phyloP scores from a whole-genome alignment of 805 yeast genomes.

The Isabelozyma rhagii region DNA sequence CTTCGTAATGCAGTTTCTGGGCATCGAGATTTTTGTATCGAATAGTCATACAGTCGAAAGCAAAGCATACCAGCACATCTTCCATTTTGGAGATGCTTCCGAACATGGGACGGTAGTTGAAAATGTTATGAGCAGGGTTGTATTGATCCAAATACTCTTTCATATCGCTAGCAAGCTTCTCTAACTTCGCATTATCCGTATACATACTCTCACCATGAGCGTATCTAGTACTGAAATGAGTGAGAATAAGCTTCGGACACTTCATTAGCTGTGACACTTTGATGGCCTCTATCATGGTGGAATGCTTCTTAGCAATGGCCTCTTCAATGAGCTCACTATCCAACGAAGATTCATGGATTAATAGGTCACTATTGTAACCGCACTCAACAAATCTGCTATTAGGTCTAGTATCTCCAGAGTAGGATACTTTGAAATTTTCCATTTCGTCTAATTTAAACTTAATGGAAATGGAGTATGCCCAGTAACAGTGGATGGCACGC shows the following conservation, averaged over 20 bases:
- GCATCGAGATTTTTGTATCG: conserved; percentile 22
- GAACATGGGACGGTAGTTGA: conserved; percentile 5
- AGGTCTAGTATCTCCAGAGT: conserved; percentile 96
- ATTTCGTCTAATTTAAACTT: conserved; percentile 44
- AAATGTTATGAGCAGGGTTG: conserved; percentile 22
- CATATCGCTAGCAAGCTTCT: conserved; percentile 17
- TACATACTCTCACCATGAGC: conserved; percentile 33
- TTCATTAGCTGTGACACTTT: conserved; percentile 67
- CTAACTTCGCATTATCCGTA: conserved; percentile 18
- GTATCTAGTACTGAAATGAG: conserved; percentile 92
- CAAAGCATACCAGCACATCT: conserved; percentile 37
- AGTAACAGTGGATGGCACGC: conserved; percentile 79
- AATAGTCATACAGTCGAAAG: conserved; percentile 37
- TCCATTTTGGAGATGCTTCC: conserved; percentile 14
- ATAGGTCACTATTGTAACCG: conserved; percentile 65
- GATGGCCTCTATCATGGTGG: conserved; percentile 87
- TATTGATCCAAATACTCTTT: conserved; percentile 24
- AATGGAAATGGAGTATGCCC: conserved; percentile 66
- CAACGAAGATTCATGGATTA: conserved; percentile 92
- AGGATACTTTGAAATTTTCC: conserved; percentile 64
- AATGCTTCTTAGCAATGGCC: conserved; percentile 78
- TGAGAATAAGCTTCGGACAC: conserved; percentile 66
- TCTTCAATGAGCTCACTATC: conserved; percentile 76
- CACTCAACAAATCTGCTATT: conserved; percentile 58
- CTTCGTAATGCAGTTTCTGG: conserved; percentile 21